These are phyloP conservation scores for Orbilia ellipsospora DNA, from an alignment of 2,329 filamentous ascomycete genomes.

Conservation along the genomic window DNA sequence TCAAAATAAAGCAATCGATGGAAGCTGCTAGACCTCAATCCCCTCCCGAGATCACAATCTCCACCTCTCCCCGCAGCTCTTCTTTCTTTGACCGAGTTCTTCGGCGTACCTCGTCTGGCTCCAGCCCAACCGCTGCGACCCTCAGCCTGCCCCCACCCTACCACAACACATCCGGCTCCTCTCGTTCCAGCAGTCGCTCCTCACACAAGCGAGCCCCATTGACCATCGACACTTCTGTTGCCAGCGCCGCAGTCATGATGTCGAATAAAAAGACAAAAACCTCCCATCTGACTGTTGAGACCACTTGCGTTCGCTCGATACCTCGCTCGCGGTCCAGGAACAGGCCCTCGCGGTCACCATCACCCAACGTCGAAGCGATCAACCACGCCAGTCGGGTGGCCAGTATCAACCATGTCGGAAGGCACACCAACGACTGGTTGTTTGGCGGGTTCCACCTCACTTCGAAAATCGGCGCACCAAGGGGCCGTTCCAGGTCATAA, in stretches of 20 bases:
- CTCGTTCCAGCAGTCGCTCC: constrained; percentile 47
- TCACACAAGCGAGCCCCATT: constrained; percentile 43
- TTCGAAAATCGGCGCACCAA: constrained; percentile 44
- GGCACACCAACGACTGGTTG: constrained; percentile 55
- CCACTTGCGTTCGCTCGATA: constrained; percentile 11
- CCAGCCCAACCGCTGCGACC: not conserved
- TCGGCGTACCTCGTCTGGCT: constrained; percentile 38
- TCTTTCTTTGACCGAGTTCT: constrained; percentile 51
- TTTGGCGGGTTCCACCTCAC: constrained; percentile 54
- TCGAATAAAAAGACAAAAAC: constrained; percentile 41
- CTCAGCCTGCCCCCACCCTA: constrained; percentile 46
- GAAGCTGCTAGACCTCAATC: constrained; percentile 44
- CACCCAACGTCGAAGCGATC: constrained; percentile 33
- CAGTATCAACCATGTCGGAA: constrained; percentile 52
- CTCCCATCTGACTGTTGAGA: constrained; percentile 42
- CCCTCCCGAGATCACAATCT: constrained; percentile 39
- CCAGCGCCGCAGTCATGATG: constrained; percentile 12
- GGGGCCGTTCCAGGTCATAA: constrained; percentile 41
- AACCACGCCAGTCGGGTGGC: constrained; percentile 40
- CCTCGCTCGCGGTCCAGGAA: constrained; percentile 33
- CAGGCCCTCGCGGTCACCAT: constrained; percentile 21
- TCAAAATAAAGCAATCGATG: constrained; percentile 27
- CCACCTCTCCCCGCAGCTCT: constrained; percentile 46
- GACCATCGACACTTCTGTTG: constrained; percentile 43
- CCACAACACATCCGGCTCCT: constrained; percentile 42